Base-by-base conservation (phyloP, 768 basidiomycete species). In the Rhodotorula graminis region DNA sequence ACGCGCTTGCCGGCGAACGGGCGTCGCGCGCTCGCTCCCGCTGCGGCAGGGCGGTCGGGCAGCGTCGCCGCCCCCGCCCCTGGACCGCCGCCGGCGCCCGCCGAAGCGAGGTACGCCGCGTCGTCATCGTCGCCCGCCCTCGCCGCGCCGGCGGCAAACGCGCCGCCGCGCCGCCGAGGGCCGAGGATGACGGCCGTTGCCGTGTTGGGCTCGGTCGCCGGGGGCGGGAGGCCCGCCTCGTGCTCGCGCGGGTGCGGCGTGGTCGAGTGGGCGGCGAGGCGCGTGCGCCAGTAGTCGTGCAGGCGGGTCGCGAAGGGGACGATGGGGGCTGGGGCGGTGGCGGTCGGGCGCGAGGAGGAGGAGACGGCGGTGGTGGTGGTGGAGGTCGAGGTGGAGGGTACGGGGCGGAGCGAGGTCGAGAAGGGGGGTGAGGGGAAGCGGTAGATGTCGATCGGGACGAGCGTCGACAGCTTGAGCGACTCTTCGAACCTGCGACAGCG, bases 1-100 rank as follows among this genome's bases (percentile, higher is more conserved):
- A 95, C 83, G 40, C 84, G 84, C 52, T 85, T 84, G 3, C 84
- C 84, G 0, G 82, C 79, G 87, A 91, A 92, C 53, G 53, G n/a
- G 5, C n/a, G 4, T 37, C 14, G 52, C n/a, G n/a, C 52, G 25
- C 25, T 12, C 25, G 52, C 52, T 11, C 42, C 11, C n/a, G n/a
- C 52, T 7, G 10, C 27, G 27, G 8, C n/a, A 53, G 23, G n/a
- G n/a, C n/a, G n/a, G n/a, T n/a, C n/a, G n/a, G n/a, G n/a, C n/a
- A n/a, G n/a, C n/a, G n/a, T n/a, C n/a, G n/a, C n/a, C n/a, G n/a
- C n/a, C n/a, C n/a, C n/a, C n/a, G n/a, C n/a, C n/a, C n/a, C n/a
- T n/a, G n/a, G n/a, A n/a, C n/a, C n/a, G 50, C 10, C 23, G 18
- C 27, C 50, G 50, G 53, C 58, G 19, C n/a, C 16, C 19, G 59